Base-by-base conservation (phyloP, 176 grass and related monocot species). In the Oryza australiensis region DNA sequence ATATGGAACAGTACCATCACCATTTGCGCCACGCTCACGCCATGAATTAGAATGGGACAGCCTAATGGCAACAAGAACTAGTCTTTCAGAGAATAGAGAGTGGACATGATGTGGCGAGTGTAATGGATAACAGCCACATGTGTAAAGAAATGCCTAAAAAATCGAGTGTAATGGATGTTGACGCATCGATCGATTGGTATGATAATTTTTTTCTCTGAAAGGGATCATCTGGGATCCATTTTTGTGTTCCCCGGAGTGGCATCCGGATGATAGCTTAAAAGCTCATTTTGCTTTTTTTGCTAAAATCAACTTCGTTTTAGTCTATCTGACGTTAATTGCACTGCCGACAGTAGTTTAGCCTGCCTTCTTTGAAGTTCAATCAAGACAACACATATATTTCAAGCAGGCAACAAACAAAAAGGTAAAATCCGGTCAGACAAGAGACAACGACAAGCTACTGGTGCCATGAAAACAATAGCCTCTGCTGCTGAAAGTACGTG, bases 71-170 rank as follows among this genome's bases (percentile, higher is more conserved):
- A 76, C 85, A 26, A 43, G 57, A 79, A 16, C 33, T 7, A 66
- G 1, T 32, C 45, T 46, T 68, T 49, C 75, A 69, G 68, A 69
- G 68, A 43, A 69, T 62, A 69, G 68, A 43, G 72, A 71, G 67
- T 29, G 75, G 15, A 30, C 27, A 38, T 62, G 75, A 68, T 79
- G 68, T 68, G n/a, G 28, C 11, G 1, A 57, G 46, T 67, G 27
- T 73, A 74, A 73, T 74, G 46, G 35, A 84, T 80, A 84, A 42
- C 69, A 74, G 20, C 27, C 65, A 37, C 87, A 32, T 43, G 43
- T 59, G 57, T 51, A 86, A 73, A 57, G 26, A 60, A 37, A 18
- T n/a, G 53, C 43, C 16, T 60, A 35, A 14, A 53, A 24, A 55
- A 16, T 45, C 40, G n/a, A n/a, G 33, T 67, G 59, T 62, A 4